phyloP scores from a whole-genome alignment of 106 monocot genomes.

The Dioscorea dumetorum region DNA sequence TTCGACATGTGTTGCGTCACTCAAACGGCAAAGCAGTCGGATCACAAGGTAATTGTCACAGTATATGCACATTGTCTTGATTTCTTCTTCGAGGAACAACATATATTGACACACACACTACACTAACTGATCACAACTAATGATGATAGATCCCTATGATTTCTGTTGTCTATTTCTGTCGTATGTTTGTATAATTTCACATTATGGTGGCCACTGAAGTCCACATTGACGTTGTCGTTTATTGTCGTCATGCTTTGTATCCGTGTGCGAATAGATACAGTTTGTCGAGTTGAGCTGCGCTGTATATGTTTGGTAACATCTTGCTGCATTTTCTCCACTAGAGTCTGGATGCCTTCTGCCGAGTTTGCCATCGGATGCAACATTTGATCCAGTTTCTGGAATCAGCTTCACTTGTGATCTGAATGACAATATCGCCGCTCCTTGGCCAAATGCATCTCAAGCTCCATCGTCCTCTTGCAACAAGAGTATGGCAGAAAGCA shows the following conservation, averaged over 20 bases:
- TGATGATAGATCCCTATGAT: no score
- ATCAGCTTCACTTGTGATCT: conserved; percentile 98
- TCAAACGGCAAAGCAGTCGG: conserved; percentile 44
- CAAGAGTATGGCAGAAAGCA: conserved; percentile 50
- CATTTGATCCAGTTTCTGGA: conserved; percentile 66
- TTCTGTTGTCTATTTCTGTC: background rate
- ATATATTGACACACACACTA: no score
- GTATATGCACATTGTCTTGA: background rate
- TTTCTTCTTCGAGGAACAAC: background rate
- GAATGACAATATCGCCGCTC: conserved; percentile 99
- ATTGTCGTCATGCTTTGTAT: no score
- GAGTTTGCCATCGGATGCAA: conserved; percentile 93
- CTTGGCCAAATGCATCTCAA: conserved; percentile 74
- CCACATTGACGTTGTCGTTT: no score
- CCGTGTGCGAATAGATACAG: no score
- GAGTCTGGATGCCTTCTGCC: conserved; percentile 95
- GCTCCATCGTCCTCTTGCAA: conserved; percentile 48
- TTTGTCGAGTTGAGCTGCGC: no score
- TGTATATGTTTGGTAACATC: no score
- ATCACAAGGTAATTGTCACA: conserved; percentile 45
- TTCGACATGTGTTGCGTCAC: conserved; percentile 4
- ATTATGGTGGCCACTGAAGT: no score
- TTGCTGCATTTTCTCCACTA: conserved; percentile 7
- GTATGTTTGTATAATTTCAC: background rate
- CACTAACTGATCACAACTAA: no score